These are phyloP conservation scores for Didymosphaeria variabile DNA, from an alignment of 2,329 filamentous ascomycete species.

Conservation along the genomic window DNA sequence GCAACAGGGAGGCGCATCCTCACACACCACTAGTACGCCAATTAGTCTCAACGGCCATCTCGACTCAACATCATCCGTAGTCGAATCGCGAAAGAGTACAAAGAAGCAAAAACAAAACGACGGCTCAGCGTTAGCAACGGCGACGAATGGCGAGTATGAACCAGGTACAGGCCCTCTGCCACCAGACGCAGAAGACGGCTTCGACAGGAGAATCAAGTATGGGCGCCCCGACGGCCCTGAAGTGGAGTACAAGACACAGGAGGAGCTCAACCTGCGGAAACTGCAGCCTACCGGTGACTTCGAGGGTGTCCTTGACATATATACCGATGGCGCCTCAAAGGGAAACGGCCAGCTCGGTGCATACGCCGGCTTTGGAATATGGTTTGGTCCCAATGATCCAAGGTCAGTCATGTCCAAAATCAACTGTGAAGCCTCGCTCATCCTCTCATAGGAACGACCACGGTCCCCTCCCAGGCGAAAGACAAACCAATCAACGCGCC, in stretches of 20 bases:
- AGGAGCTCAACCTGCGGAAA: slow-evolving; percentile 59
- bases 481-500: slow-evolving; percentile 95
- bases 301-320: slow-evolving; percentile 65
- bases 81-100: slow-evolving; percentile 33
- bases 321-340: slow-evolving; percentile 70
- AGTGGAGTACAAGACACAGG: slow-evolving; percentile 61
- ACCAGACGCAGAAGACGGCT: slow-evolving; percentile 66
- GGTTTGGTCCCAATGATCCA: slow-evolving; percentile 67
- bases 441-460: slow-evolving; percentile 68
- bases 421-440: slow-evolving; percentile 16
- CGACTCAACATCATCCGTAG: slow-evolving; percentile 34
- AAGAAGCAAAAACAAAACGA: slow-evolving; percentile 51
- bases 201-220: slow-evolving; percentile 66
- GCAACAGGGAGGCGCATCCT: slow-evolving; percentile 32
- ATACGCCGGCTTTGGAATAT: slow-evolving; percentile 70
- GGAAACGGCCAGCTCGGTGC: slow-evolving; percentile 66
- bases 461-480: slow-evolving; percentile 75
- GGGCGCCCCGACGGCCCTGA: slow-evolving; percentile 63
- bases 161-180: slow-evolving; percentile 66
- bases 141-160: slow-evolving; percentile 41
- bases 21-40: slow-evolving; percentile 27
- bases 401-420: slow-evolving; percentile 53
- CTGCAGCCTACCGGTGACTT: slow-evolving; percentile 54
- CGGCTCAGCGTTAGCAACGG: slow-evolving; percentile 22
- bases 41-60: slow-evolving; percentile 40